phyloP scores from a whole-genome alignment of 2,329 filamentous ascomycete genomes.

The Neurospora sp. region DNA sequence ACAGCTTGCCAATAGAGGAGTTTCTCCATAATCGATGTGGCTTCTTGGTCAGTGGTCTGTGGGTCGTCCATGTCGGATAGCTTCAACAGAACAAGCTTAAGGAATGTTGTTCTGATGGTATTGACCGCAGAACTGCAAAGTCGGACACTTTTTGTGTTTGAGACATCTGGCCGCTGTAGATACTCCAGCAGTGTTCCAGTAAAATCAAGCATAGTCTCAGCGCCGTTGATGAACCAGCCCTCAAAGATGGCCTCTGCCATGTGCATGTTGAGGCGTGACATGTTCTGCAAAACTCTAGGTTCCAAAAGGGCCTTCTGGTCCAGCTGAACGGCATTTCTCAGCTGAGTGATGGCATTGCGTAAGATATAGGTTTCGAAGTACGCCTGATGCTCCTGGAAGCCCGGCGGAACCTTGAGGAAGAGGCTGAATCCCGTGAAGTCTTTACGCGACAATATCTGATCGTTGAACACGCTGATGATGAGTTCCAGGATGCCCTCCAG shows the following conservation, averaged over 20 bases:
- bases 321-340: conserved; percentile 60
- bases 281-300: conserved; percentile 75
- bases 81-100: conserved; percentile 68
- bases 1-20: conserved; percentile 95
- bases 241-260: conserved; percentile 88
- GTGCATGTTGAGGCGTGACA: conserved; percentile 71
- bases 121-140: conserved; percentile 78
- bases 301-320: conserved; percentile 68
- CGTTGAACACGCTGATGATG: conserved; percentile 69
- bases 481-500: conserved; percentile 71
- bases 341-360: conserved; percentile 60
- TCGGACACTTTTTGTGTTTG: conserved; percentile 75
- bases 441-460: conserved; percentile 76
- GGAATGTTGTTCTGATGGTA: conserved; percentile 65
- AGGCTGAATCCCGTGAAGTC: conserved; percentile 85
- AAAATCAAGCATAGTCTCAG: conserved; percentile 76
- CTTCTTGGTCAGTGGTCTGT: conserved; percentile 49
- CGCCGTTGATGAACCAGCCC: conserved; percentile 90
- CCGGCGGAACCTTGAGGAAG: conserved; percentile 80
- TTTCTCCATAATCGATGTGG: conserved; percentile 67
- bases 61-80: conserved; percentile 74
- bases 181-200: conserved; percentile 79
- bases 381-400: conserved; percentile 88
- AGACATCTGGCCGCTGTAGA: conserved; percentile 74
- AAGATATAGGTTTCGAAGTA: conserved; percentile 91